Evolutionary conservation across 1,139 yeast genomes (phyloP), one percentile per base, ranked within the genome.

Genomic region (Saccharomyces hybrid): DNA sequence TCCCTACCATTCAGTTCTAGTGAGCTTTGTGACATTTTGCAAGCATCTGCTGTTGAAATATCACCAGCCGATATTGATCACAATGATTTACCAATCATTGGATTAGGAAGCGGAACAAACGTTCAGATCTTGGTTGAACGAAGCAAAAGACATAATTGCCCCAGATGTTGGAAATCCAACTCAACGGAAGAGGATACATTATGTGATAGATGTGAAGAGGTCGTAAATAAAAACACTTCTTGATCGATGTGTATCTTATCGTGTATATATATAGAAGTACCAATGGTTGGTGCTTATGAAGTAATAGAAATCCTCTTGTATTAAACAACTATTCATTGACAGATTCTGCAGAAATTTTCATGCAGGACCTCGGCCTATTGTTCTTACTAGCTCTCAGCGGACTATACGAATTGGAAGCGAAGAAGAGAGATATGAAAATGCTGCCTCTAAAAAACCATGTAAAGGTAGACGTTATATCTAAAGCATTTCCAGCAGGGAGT

Each of bases 91-190:
- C 7, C 47, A 5, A 42, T 49, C 1, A 34, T 28, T n/a, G 58
- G 44, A 7, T 42, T 57, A 9, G 27, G 52, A 2, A 46, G 48
- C 31, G 60, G 59, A n/a, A 42, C 42, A 13, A 50, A 46, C 11
- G 42, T 60, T 7, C 51, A 52, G 13, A 31, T 65, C 4, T 28
- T 27, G 2, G 58, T 65, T 0, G 48, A 58, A 26, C 49, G 50
- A 31, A 66, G 69, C 50, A 26, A 47, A 7, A 44, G 58, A 11
- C 57, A 54, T 16, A 89, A 89, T 64, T 93, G 99, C 68, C 96
- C 96, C 1, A 78, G 99, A 66, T 93, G 99, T 70, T 93, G 99
- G 99, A 88, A 88, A 65, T 83, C 73, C 65, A 80, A 80, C 14
- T 76, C 95, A 0, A 69, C 68, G 0, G 64, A 60, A 0, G 82